Base-by-base conservation (phyloP, 2,329 filamentous ascomycete species). In the Monilinia vaccinii-corymbosi region DNA sequence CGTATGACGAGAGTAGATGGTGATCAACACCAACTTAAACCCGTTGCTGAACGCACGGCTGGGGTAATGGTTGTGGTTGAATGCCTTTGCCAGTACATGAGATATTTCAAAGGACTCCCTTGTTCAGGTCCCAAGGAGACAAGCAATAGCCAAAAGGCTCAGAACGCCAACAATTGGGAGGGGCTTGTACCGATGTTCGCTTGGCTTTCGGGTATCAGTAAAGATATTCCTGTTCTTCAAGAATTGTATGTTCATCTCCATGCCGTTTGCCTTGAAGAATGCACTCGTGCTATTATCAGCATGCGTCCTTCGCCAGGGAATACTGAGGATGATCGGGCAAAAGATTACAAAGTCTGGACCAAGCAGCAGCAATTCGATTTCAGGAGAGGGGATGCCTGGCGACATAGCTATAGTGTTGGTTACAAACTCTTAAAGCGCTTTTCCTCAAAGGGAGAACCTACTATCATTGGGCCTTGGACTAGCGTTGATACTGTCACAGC, bases 91-190 rank as follows among this genome's bases (percentile, higher is more conserved):
- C 63, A 63, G 7, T 73, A 71, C 57, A 71, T 72, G 65, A 65
- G 62, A 10, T 63, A 62, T 4, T 72, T 69, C 44, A 31, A 48
- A 10, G 57, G 58, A 42, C 50, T 62, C 4, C 59, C 49, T 10
- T 49, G 64, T 18, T 45, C 46, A 21, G 32, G 58, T 8, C 51
- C 47, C 14, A 72, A 75, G 55, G 74, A 73, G 14, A 69, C 72
- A 2, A 72, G 70, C 42, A 44, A 55, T n/a, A 44, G 16, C 21
- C 48, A 36, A 42, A 34, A 51, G 32, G 16, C 10, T 21, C 21
- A 18, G 21, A 55, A 55, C 11, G 31, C 48, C 23, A 25, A 18
- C 11, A 46, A 52, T 10, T 81, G 79, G 79, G 70, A 74, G 31
- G 75, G 74, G 21, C 25, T 60, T 11, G 9, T 60, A 11, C 42